phyloP scores from a whole-genome alignment of 345 rosid genomes.

The Clausena lansium region DNA sequence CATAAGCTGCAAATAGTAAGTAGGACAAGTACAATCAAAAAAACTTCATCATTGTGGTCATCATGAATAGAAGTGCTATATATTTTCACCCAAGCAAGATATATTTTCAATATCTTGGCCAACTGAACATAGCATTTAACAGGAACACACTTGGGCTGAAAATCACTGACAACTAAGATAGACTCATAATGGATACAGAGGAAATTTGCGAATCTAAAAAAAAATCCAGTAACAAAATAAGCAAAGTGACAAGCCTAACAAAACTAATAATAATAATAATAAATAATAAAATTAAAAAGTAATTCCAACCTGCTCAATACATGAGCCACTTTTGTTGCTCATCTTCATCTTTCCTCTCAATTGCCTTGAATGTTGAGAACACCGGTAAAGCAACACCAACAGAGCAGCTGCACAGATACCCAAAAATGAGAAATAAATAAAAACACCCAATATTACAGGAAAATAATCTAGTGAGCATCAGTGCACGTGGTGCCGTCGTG shows the following conservation, averaged over 20 bases:
- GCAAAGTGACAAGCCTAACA: background rate
- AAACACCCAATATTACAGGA: too few relatives aligned
- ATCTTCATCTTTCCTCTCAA: conserved; percentile 33
- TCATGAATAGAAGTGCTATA: too few relatives aligned
- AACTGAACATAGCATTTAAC: background rate
- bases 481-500: too few relatives aligned
- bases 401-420: conserved; percentile 34
- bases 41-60: too few relatives aligned
- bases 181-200: too few relatives aligned
- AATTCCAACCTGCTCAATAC: conserved; percentile 40
- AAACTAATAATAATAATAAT: too few relatives aligned
- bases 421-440: background rate
- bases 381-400: conserved; percentile 43
- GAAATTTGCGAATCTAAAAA: background rate
- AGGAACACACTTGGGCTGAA: background rate
- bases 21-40: too few relatives aligned
- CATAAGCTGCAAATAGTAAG: too few relatives aligned
- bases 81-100: background rate
- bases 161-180: too few relatives aligned
- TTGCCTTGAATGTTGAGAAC: conserved; percentile 49
- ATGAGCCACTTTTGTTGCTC: conserved; percentile 39
- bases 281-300: too few relatives aligned
- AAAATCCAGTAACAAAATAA: background rate
- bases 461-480: too few relatives aligned
- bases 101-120: background rate